A percentile compares a stretch with the other conserved stretches of the same genome.
Conservation (phyloP, 2,329 filamentous ascomycete genomes). For the Phaeophleospora eucalypticola region DNA sequence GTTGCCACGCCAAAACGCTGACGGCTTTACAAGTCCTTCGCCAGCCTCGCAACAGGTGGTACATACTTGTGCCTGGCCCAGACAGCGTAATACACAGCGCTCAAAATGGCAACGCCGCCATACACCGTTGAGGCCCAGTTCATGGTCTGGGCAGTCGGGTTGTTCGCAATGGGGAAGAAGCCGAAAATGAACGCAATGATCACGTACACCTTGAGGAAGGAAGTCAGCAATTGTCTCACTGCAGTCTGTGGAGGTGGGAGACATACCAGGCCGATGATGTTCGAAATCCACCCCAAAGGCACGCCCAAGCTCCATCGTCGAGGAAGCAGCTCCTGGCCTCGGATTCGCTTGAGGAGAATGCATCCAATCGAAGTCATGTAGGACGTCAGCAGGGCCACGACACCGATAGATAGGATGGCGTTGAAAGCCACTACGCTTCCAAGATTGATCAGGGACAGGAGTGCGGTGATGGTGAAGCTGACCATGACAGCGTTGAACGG, state of each 20-base stretch:
- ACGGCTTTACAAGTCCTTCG: constrained; percentile 20
- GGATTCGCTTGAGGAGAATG: constrained; percentile 24
- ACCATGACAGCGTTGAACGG: constrained; percentile 28
- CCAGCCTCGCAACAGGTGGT: constrained; percentile 18
- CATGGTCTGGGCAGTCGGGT: constrained; percentile 22
- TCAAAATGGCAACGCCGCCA: constrained; percentile 20
- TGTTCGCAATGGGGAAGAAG: constrained; percentile 26
- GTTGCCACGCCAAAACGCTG: background rate
- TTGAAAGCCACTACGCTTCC: constrained; percentile 40
- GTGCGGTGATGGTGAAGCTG: constrained; percentile 20
- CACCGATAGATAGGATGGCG: constrained; percentile 37
- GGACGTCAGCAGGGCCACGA: constrained; percentile 33
- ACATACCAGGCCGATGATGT: constrained; percentile 22
- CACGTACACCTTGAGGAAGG: too few relatives aligned
- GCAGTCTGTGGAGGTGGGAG: too few relatives aligned
- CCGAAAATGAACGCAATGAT: constrained; percentile 22
- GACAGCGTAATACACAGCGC: constrained; percentile 22
- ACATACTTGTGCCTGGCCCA: constrained; percentile 31
- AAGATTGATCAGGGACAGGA: constrained; percentile 29
- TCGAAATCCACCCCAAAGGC: constrained; percentile 20
- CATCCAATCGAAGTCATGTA: constrained; percentile 27
- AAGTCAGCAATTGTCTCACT: too few relatives aligned
- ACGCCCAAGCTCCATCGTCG: constrained; percentile 24
- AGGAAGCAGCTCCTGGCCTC: constrained; percentile 23
- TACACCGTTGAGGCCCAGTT: constrained; percentile 25